A percentile compares a stretch with the other conserved stretches of the same genome.
Conservation (phyloP, 2,329 filamentous ascomycete species). For the Beauveria medogensis region DNA sequence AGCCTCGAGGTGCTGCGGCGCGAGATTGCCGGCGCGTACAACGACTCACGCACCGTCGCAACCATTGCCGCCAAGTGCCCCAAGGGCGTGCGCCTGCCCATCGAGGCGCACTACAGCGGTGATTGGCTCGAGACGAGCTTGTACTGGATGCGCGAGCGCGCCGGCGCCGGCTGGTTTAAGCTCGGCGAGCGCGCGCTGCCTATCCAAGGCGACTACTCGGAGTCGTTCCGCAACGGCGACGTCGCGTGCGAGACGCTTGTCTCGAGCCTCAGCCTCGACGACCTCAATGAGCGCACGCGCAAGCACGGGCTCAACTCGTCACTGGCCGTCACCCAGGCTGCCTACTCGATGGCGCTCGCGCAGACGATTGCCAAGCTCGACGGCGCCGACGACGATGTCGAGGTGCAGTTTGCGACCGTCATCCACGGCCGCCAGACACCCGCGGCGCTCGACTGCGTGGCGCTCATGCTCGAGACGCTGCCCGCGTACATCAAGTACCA, state of each 20-base stretch:
- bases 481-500: constrained; percentile 11
- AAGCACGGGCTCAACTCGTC: not conserved
- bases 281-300: constrained; percentile 11
- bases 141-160: constrained; percentile 11
- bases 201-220: not conserved
- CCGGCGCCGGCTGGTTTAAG: constrained; percentile 2
- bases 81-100: constrained; percentile 8
- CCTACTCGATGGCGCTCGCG: constrained; percentile 12
- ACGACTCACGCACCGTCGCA: constrained; percentile 1
- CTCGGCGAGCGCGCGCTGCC: not conserved
- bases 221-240: constrained; percentile 10
- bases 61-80: constrained; percentile 1
- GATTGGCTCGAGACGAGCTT: constrained; percentile 13
- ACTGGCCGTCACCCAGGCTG: constrained; percentile 9
- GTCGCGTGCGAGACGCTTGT: constrained; percentile 7
- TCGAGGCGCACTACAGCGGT: constrained; percentile 9
- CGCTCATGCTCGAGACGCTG: constrained; percentile 11
- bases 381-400: not conserved
- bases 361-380: constrained; percentile 5
- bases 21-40: constrained; percentile 10
- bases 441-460: constrained; percentile 11
- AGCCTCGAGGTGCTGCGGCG: constrained; percentile 8
- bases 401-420: constrained; percentile 13
- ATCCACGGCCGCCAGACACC: constrained; percentile 10
- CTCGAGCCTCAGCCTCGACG: constrained; percentile 4